These are phyloP conservation scores for Aspergillus fumigatiaffinis DNA, from an alignment of 2,329 filamentous ascomycete genomes.

Conservation along the genomic window DNA sequence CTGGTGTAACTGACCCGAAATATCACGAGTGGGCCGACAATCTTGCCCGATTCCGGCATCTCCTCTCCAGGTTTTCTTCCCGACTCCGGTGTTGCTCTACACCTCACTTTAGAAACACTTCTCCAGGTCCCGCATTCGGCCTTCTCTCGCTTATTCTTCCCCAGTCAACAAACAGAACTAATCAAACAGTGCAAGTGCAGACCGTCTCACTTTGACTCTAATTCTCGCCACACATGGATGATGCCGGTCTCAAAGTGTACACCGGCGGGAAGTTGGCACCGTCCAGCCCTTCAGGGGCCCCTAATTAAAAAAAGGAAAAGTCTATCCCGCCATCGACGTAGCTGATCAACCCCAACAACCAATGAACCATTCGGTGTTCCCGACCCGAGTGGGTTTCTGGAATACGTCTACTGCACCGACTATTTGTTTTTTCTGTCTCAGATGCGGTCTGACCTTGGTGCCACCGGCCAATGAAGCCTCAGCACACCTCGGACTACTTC, in stretches of 20 bases:
- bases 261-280: background rate
- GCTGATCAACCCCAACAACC: background rate
- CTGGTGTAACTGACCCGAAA: background rate
- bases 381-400: background rate
- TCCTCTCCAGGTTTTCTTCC: background rate
- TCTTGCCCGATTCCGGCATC: background rate
- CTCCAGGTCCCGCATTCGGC: background rate
- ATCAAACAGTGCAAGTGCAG: background rate
- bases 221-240: background rate
- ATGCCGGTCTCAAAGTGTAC: background rate
- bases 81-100: background rate
- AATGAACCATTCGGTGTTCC: background rate
- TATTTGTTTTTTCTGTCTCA: background rate
- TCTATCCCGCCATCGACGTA: background rate
- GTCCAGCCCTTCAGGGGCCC: background rate
- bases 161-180: background rate
- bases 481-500: background rate
- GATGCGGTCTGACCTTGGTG: background rate
- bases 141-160: background rate
- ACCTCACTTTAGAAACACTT: background rate
- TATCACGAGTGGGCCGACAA: background rate
- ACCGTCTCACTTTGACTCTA: background rate
- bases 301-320: background rate
- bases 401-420: background rate
- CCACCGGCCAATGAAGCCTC: background rate